These are phyloP conservation scores for Aspergillus asperescens DNA, from an alignment of 495 filamentous ascomycete species.

Conservation along the genomic window DNA sequence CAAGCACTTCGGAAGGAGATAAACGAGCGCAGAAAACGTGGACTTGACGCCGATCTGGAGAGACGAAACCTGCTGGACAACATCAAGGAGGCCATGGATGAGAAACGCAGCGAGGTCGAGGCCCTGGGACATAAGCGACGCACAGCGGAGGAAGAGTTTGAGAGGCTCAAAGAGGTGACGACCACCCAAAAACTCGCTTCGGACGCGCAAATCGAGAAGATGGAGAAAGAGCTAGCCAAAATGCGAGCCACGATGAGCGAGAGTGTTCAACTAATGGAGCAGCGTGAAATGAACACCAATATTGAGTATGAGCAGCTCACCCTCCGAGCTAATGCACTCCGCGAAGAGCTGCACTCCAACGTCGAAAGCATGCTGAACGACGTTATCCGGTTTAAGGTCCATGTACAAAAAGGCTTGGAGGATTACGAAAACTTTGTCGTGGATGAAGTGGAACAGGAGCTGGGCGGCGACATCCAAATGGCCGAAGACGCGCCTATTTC, in stretches of 20 bases:
- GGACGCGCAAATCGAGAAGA: constrained; percentile 93
- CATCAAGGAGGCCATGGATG: constrained; percentile 90
- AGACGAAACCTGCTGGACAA: constrained; percentile 86
- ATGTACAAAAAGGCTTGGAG: constrained; percentile 85
- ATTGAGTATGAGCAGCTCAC: constrained; percentile 95
- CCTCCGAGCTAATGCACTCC: constrained; percentile 71
- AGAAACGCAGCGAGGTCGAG: constrained; percentile 88
- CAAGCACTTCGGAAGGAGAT: constrained; percentile 77
- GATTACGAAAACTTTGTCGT: constrained; percentile 89
- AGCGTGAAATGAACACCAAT: constrained; percentile 92
- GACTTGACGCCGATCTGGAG: constrained; percentile 82
- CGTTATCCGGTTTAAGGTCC: constrained; percentile 97
- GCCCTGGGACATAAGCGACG: constrained; percentile 79
- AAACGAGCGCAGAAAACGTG: constrained; percentile 72
- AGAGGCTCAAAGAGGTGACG: constrained; percentile 85
- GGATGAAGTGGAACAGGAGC: constrained; percentile 82
- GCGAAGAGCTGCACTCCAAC: constrained; percentile 92
- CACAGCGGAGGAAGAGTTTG: constrained; percentile 86
- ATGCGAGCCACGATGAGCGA: constrained; percentile 84
- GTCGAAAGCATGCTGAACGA: constrained; percentile 95
- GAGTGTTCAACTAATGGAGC: constrained; percentile 86
- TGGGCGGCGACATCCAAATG: constrained; percentile 45
- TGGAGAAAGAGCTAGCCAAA: constrained; percentile 94
- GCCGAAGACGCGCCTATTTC: constrained; percentile 17
- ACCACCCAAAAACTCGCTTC: constrained; percentile 78